Percentiles rank a stretch among this genome's conserved stretches.
Conservation (phyloP, 2,329 filamentous ascomycete genomes). For the Aspergillus neotritici region DNA sequence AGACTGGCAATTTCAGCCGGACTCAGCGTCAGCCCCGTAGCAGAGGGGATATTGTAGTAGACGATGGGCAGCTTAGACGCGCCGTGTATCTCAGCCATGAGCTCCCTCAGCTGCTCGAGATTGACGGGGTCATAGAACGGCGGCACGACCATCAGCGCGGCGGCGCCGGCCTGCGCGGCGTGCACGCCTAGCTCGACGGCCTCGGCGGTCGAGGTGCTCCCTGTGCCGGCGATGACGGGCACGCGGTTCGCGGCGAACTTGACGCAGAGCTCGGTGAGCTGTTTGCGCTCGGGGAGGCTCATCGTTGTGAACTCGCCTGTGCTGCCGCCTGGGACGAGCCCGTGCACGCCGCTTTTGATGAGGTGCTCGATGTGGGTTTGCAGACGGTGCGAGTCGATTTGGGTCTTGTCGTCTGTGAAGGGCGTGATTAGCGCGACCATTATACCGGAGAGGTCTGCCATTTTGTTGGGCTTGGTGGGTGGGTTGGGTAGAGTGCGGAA, state of each 20-base stretch:
- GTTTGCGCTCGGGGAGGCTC: constrained; percentile 42
- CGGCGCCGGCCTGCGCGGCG: constrained; percentile 36
- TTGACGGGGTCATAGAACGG: constrained; percentile 47
- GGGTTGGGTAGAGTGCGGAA: background rate
- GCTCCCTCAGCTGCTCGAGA: constrained; percentile 36
- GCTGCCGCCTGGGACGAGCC: constrained; percentile 48
- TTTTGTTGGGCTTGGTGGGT: constrained; percentile 6
- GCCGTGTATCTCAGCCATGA: constrained; percentile 39
- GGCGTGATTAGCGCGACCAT: constrained; percentile 48
- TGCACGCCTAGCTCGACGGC: constrained; percentile 40
- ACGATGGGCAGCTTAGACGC: constrained; percentile 42
- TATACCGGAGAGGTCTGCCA: constrained; percentile 34
- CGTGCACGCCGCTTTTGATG: constrained; percentile 44
- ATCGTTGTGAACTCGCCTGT: constrained; percentile 48
- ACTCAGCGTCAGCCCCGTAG: constrained; percentile 39
- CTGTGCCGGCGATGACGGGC: constrained; percentile 30
- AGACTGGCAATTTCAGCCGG: constrained; percentile 43
- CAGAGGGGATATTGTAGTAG: constrained; percentile 50
- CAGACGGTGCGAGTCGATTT: constrained; percentile 38
- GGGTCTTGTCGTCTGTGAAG: constrained; percentile 40
- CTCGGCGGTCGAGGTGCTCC: constrained; percentile 40
- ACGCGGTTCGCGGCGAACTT: constrained; percentile 23
- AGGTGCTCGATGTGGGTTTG: constrained; percentile 44
- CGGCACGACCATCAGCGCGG: constrained; percentile 46
- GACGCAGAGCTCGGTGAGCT: constrained; percentile 34